A percentile compares a stretch with the other conserved stretches of the same genome.
Conservation (phyloP, 2,329 filamentous ascomycete genomes). For the Penicillium digitatum region DNA sequence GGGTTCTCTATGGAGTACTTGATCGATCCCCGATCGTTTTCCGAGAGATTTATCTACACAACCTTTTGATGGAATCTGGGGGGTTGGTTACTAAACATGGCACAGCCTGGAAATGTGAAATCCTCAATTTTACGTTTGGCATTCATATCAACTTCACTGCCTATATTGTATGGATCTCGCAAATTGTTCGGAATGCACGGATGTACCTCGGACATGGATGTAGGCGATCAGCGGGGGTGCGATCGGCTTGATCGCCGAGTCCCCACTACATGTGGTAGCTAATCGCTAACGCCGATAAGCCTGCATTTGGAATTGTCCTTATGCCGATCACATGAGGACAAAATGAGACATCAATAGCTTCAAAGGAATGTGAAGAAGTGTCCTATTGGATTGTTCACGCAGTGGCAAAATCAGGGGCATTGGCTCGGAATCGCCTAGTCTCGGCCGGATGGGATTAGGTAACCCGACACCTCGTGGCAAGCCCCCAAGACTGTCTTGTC, state of each 20-base stretch:
- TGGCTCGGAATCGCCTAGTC: slow-evolving; percentile 5
- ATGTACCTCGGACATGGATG: not conserved
- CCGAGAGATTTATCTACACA: not conserved
- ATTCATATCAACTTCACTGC: too few species aligned
- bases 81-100: not conserved
- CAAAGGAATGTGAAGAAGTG: not conserved
- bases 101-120: not conserved
- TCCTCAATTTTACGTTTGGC: too few species aligned
- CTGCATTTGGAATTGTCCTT: not conserved
- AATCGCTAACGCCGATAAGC: not conserved
- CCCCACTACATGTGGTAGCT: not conserved
- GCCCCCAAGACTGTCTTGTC: not conserved
- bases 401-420: slow-evolving; percentile 4
- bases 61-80: not conserved
- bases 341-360: not conserved
- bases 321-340: not conserved
- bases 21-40: not conserved
- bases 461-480: not conserved
- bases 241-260: not conserved
- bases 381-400: not conserved
- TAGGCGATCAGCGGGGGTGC: not conserved
- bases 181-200: not conserved
- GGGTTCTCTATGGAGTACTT: not conserved
- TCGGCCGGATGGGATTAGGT: slow-evolving; percentile 9
- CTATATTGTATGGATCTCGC: too few species aligned